These are phyloP conservation scores for Russula sp. DNA, from an alignment of 768 basidiomycete species.

Conservation along the genomic window DNA sequence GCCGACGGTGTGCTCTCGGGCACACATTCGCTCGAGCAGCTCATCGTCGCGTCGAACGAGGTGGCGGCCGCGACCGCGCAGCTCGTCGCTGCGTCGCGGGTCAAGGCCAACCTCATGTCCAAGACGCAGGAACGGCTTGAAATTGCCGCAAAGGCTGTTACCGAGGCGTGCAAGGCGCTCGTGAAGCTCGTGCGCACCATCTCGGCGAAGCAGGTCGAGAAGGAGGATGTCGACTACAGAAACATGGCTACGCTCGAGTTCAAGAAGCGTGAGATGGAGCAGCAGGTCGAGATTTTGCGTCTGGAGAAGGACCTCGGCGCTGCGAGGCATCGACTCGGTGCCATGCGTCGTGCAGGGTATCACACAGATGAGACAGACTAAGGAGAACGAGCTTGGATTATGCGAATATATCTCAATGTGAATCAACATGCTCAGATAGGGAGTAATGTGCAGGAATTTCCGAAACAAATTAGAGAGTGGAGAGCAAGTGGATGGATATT, in stretches of 20 bases:
- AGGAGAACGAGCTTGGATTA: conserved; percentile 1
- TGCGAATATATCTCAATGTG: conserved; percentile 7
- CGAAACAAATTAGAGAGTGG: too few species aligned
- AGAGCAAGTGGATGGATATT: too few species aligned
- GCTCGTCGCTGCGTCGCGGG: conserved; percentile 95
- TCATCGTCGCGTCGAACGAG: conserved; percentile 99
- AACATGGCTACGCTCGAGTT: conserved; percentile 92
- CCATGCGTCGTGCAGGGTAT: conserved; percentile 84
- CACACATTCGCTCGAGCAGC: conserved; percentile 94
- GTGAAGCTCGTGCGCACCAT: conserved; percentile 96
- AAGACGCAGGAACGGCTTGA: conserved; percentile 97
- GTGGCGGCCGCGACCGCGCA: conserved; percentile 96
- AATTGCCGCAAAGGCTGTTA: conserved; percentile 94
- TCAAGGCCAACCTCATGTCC: conserved; percentile 97
- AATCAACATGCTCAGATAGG: background rate
- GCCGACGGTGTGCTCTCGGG: conserved; percentile 97
- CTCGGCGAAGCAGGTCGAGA: conserved; percentile 70
- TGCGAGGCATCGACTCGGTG: conserved; percentile 71
- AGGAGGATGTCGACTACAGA: conserved; percentile 80
- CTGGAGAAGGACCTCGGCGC: conserved; percentile 93
- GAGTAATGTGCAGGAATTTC: too few species aligned
- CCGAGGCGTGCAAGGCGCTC: conserved; percentile 93
- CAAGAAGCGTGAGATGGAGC: conserved; percentile 98
- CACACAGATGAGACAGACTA: conserved; percentile 72
- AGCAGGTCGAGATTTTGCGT: conserved; percentile 96